phyloP scores from a whole-genome alignment of 331 rosid species.

The Stylosanthes scabra region DNA sequence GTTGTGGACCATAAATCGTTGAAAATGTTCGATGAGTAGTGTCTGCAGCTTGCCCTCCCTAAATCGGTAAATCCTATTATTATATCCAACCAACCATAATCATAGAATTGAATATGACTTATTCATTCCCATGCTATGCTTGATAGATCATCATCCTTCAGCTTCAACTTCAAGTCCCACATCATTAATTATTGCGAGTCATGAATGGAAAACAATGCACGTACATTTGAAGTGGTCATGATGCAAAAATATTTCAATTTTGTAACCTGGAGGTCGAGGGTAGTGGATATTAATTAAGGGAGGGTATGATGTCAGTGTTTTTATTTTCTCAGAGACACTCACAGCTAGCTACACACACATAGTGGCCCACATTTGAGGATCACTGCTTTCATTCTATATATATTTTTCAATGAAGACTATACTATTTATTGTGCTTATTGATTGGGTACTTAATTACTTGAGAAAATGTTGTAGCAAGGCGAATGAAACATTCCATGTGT shows the following conservation, averaged over 20 bases:
- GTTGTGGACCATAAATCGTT: too few species aligned
- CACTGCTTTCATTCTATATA: not conserved
- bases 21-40: not conserved
- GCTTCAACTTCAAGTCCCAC: conserved; percentile 29
- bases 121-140: conserved; percentile 27
- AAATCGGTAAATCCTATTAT: conserved; percentile 43
- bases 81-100: conserved; percentile 48
- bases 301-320: conserved; percentile 2
- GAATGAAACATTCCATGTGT: conserved; percentile 42
- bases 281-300: too few species aligned
- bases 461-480: not conserved
- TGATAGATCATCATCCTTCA: conserved; percentile 33
- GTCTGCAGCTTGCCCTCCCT: conserved; percentile 52
- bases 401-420: not conserved
- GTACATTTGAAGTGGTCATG: not conserved
- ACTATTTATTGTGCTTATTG: conserved; percentile 1
- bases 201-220: not conserved
- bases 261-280: not conserved
- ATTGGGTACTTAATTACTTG: conserved; percentile 2
- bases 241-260: not conserved
- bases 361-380: not conserved
- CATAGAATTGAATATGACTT: conserved; percentile 42
- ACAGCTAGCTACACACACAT: conserved; percentile 3
- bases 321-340: not conserved
- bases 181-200: not conserved